Evolutionary conservation across 2,329 filamentous ascomycete genomes (phyloP).

Genomic region (Setomelanomma holmii): DNA sequence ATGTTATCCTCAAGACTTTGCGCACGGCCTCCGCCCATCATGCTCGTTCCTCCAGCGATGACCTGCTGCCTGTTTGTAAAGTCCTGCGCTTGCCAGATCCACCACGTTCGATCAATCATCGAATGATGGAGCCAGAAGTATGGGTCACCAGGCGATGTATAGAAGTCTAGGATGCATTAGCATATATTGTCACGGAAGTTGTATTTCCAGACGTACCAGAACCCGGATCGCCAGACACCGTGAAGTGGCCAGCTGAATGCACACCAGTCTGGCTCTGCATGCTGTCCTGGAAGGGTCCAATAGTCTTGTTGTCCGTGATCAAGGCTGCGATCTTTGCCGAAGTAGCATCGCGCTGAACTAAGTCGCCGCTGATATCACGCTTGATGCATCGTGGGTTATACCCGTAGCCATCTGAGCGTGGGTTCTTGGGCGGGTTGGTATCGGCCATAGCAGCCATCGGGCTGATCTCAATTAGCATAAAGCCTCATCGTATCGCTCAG

Average conservation of each 20-base stretch:
- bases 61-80: constrained; percentile 48
- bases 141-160: constrained; percentile 55
- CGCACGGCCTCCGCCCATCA: constrained; percentile 38
- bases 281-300: constrained; percentile 48
- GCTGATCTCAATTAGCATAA: constrained; percentile 7
- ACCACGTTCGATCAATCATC: constrained; percentile 58
- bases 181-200: neutral
- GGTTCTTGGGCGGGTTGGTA: constrained; percentile 49
- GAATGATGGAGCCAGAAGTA: constrained; percentile 58
- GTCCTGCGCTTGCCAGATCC: constrained; percentile 59
- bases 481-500: constrained; percentile 1
- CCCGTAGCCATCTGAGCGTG: constrained; percentile 37
- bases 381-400: constrained; percentile 52
- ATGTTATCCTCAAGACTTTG: constrained; percentile 42
- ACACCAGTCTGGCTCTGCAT: constrained; percentile 50
- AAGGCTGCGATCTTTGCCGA: constrained; percentile 37
- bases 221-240: constrained; percentile 54
- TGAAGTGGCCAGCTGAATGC: constrained; percentile 56
- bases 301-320: constrained; percentile 31
- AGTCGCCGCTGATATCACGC: constrained; percentile 47
- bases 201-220: constrained; percentile 31
- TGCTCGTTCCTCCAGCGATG: constrained; percentile 54
- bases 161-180: constrained; percentile 45
- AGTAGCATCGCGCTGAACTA: constrained; percentile 34
- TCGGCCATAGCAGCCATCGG: constrained; percentile 30